Evolutionary conservation across 2,329 filamentous ascomycete genomes (phyloP), one percentile per base, ranked within the genome.

Genomic region (Paecilomyces sp.): DNA sequence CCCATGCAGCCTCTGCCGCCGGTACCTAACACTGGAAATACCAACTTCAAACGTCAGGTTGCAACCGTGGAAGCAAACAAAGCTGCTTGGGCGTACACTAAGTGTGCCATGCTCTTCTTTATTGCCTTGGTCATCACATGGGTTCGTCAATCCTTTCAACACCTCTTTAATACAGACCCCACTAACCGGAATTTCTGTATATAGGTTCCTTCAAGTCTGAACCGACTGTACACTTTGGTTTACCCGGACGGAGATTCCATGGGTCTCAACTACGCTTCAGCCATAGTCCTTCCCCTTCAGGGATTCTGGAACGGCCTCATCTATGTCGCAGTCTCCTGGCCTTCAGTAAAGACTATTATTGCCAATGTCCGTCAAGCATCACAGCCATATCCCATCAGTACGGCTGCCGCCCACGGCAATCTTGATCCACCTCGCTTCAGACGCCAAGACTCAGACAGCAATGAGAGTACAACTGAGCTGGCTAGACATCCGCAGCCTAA

Each of bases 251-350:
- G 80, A 3, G 74, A 81, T 0, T 81, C 79, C 13, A 81, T 86
- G 30, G 77, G 81, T 0, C 82, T 94, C 25, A 86, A 90, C 66
- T 85, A 88, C 64, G 83, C 87, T 64, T 87, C 88, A 24, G 86
- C 88, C 0, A 81, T 91, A 50, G 90, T 94, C 0, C 80, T 95
- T 8, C 90, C 91, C 0, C 80, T 92, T 0, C 91, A 95, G 70
- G 91, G 91, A 0, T 89, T 92, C 67, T 94, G 90, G 90, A 95
- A 95, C 71, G 84, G 87, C 18, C 73, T 89, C 60, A 91, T 95
- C 65, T 95, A 94, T 73, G 75, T 85, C 15, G 81, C 84, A 11
- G 91, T 88, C 1, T 90, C 88, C 5, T 84, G 85, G 80, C 74
- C 82, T 56, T 87, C 87, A 0, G 87, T 85, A 68, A 81, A 81